These are phyloP conservation scores for Mortierella sp. DNA, from an alignment of 371 early-diverging fungal genomes.

Conservation along the genomic window DNA sequence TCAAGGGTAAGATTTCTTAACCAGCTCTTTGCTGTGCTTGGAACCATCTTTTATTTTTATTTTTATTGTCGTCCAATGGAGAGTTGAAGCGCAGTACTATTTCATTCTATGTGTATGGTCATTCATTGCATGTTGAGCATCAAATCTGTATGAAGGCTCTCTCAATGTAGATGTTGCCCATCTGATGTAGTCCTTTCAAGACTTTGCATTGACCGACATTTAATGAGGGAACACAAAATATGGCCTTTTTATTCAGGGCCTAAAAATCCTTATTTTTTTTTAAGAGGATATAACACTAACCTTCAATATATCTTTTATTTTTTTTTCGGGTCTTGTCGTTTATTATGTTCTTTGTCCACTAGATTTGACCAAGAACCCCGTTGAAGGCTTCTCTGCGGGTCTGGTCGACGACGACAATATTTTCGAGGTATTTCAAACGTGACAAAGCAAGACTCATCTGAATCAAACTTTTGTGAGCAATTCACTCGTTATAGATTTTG, in stretches of 20 bases:
- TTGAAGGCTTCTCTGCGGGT: slow-evolving; percentile 88
- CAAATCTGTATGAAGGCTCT: too few relatives aligned
- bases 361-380: slow-evolving; percentile 80
- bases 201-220: too few relatives aligned
- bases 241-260: not conserved
- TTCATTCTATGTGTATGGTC: too few relatives aligned
- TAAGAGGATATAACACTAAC: not conserved
- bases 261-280: too few relatives aligned
- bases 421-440: slow-evolving; percentile 67
- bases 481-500: not conserved
- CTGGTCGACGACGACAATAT: slow-evolving; percentile 74
- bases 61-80: not conserved
- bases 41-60: not conserved
- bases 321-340: not conserved
- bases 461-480: slow-evolving; percentile 7
- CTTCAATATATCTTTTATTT: not conserved
- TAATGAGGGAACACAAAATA: too few relatives aligned
- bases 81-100: not conserved
- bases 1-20: slow-evolving; percentile 16
- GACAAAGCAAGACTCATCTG: not conserved
- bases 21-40: slow-evolving; percentile 2
- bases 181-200: too few relatives aligned
- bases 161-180: too few relatives aligned
- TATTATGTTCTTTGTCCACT: not conserved
- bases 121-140: not conserved